These are phyloP conservation scores for Solanum infundibuliforme DNA, from an alignment of 257 asterid genomes.

Conservation along the genomic window DNA sequence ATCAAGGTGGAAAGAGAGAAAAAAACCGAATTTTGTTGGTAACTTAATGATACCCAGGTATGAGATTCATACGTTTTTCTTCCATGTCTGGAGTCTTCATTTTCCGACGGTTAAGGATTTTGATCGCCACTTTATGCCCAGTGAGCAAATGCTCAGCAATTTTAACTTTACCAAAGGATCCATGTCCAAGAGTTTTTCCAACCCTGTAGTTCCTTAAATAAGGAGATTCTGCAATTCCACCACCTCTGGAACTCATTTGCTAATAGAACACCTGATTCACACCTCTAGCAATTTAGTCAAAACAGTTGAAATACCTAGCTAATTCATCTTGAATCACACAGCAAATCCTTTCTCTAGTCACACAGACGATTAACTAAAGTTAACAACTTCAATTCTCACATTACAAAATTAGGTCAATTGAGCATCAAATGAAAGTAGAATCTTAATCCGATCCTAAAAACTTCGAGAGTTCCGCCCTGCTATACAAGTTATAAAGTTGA, in stretches of 20 bases:
- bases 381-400: not conserved
- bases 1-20: not conserved
- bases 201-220: slow-evolving; percentile 52
- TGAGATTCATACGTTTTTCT: slow-evolving; percentile 56
- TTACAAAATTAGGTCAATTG: not conserved
- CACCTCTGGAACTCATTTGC: slow-evolving; percentile 53
- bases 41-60: slow-evolving; percentile 7
- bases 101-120: slow-evolving; percentile 79
- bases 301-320: not conserved
- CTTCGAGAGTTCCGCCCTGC: not conserved
- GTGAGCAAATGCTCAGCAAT: slow-evolving; percentile 86
- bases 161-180: slow-evolving; percentile 92
- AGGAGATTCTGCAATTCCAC: slow-evolving; percentile 30
- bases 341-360: not conserved
- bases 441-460: not conserved
- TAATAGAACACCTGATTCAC: slow-evolving; percentile 5
- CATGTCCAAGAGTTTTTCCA: slow-evolving; percentile 96
- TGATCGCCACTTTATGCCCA: slow-evolving; percentile 89
- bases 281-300: not conserved
- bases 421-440: not conserved
- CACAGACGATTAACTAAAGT: not conserved
- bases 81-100: slow-evolving; percentile 89
- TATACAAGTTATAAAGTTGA: not conserved
- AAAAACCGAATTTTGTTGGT: not conserved
- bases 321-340: not conserved